phyloP scores from a whole-genome alignment of 768 basidiomycete species.

The Solioccasus polychromus region DNA sequence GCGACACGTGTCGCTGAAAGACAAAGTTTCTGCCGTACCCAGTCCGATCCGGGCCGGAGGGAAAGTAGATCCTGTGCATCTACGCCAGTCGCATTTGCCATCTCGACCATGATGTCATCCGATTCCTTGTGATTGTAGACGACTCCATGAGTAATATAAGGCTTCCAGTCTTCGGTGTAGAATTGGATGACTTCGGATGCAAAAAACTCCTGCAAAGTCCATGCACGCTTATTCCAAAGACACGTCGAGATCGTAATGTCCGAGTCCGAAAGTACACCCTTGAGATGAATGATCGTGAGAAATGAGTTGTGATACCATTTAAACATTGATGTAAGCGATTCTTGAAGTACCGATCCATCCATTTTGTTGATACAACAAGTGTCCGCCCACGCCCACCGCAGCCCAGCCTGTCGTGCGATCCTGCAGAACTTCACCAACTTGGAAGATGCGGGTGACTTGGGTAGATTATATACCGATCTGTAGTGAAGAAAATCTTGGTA shows the following conservation, averaged over 20 bases:
- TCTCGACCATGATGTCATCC: neutral
- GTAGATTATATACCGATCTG: neutral
- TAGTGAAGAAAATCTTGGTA: neutral
- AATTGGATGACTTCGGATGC: constrained; percentile 5
- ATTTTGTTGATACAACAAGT: constrained; percentile 16
- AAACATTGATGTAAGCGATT: neutral
- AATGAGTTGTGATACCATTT: neutral
- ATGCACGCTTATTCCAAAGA: constrained; percentile 12
- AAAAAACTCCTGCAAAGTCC: constrained; percentile 14
- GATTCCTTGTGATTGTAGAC: constrained; percentile 9
- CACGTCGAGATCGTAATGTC: too few species aligned
- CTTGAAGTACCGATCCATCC: neutral
- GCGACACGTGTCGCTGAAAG: constrained; percentile 7
- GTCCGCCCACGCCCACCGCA: constrained; percentile 11
- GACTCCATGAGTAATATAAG: constrained; percentile 1
- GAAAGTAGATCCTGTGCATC: neutral
- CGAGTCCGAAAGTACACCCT: too few species aligned
- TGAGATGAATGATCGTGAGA: neutral
- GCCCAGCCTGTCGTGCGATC: neutral
- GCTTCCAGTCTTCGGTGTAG: constrained; percentile 4
- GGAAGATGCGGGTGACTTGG: neutral
- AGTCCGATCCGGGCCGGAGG: neutral
- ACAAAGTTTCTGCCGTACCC: constrained; percentile 7
- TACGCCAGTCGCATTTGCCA: constrained; percentile 1
- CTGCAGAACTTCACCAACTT: constrained; percentile 7